A percentile compares a stretch with the other conserved stretches of the same genome.
Conservation (phyloP, 169 alveolate genomes). For the Perkinsus olseni region DNA sequence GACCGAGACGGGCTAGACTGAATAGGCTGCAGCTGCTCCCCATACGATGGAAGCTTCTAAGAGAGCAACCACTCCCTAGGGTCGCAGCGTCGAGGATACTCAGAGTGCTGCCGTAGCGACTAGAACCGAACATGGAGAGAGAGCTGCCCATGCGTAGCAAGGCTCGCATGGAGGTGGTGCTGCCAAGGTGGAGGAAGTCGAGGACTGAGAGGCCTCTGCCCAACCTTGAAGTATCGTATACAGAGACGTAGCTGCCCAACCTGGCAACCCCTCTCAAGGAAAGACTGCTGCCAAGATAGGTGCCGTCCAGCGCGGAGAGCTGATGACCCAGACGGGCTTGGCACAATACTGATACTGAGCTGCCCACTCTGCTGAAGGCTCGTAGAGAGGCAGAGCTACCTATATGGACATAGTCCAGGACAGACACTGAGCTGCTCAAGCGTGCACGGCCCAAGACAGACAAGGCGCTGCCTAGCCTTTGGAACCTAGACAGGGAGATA, state of each 20-base stretch:
- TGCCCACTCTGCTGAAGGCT: slow-evolving; percentile 16
- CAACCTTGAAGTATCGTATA: slow-evolving; percentile 13
- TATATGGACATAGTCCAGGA: slow-evolving; percentile 4
- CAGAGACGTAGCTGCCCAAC: slow-evolving; percentile 13
- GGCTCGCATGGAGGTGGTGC: neutral
- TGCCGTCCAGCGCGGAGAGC: neutral
- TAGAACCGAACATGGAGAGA: neutral
- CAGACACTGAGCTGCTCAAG: neutral
- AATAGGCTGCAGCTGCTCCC: neutral
- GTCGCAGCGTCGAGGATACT: neutral
- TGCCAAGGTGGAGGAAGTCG: neutral
- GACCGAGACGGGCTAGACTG: slow-evolving; percentile 14
- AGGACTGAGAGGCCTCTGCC: slow-evolving; percentile 6
- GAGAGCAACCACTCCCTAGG: neutral
- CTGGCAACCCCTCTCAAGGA: slow-evolving; percentile 21
- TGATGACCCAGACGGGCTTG: neutral
- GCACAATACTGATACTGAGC: neutral
- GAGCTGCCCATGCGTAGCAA: neutral
- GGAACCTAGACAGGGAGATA: neutral
- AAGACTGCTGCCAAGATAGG: neutral
- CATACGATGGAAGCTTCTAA: slow-evolving; percentile 3
- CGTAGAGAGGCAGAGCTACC: neutral
- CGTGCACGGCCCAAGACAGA: neutral
- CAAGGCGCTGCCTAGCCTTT: neutral
- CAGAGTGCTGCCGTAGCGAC: neutral